Evolutionary conservation across 176 grass and related monocot species (phyloP), one percentile per base, ranked within the genome.

Genomic region (Oryza australiensis): DNA sequence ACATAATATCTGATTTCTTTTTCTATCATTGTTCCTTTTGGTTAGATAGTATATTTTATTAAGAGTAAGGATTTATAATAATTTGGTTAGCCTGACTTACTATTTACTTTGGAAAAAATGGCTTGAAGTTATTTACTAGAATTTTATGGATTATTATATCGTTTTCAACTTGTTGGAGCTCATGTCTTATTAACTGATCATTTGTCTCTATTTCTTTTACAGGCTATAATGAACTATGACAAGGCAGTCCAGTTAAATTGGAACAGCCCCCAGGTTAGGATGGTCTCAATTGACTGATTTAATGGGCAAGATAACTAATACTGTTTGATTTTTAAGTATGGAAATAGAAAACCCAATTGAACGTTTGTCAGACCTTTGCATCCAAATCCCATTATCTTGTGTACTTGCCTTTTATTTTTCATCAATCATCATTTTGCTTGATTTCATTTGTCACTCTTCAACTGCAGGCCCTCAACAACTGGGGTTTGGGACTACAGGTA

Each of bases 401-500:
- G 72, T 6, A 6, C 13, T 66, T 65, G 18, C n/a, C 28, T 45
- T 43, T 48, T 4, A 53, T 26, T 66, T 30, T 64, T 32, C 7
- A 20, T 75, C 29, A 75, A 28, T 75, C 20, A 51, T 37, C 38
- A 35, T 75, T 28, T 5, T 74, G 59, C 4, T 64, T 75, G 22
- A 53, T 23, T 28, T 82, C 13, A 72, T 60, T 7, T 48, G 15
- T 66, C 0, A 55, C 14, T 83, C 8, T 83, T 75, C 28, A 41
- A 66, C 74, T 37, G 71, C 70, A 94, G 92, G 92, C 92, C 53
- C 92, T 94, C 76, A 94, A 92, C 65, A 94, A 94, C 53, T 94
- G 92, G 92, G 92, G 92, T 10, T 87, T 94, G 87, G 92, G 89
- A 87, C 78, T 94, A 67, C 89, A 94, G 92, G 92, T 94, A 88